Evolutionary conservation across 345 rosid species (phyloP), one percentile per base, ranked within the genome.

Genomic region (Conringia planisiliqua): DNA sequence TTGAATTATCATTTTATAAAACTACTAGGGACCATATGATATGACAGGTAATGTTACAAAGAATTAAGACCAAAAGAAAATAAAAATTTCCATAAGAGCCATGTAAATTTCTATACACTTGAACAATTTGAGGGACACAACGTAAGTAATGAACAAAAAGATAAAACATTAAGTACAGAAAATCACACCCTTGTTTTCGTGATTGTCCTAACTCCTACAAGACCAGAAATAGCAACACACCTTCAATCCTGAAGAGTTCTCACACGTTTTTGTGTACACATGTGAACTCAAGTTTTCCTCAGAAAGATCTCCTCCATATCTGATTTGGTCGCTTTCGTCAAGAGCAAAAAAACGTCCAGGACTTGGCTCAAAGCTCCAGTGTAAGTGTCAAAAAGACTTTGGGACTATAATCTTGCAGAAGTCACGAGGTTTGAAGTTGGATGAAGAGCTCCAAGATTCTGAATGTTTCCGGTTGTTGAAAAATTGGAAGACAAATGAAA

Each of bases 401-500:
- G 18, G 51, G 32, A 30, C 24, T 42, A 76, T 24, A 64, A 48
- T 57, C 62, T 64, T n/a, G 72, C 62, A 14, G 76, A 57, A 58
- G 13, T 71, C 30, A 65, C 5, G 68, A 57, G 62, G 67, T 77
- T 71, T 30, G 72, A 44, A 10, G 76, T 64, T 16, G 80, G 80
- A 77, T 71, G 54, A 64, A 71, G 76, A 48, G 76, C 72, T 57
- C 66, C 80, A 65, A 57, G 67, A 57, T 57, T 55, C 17, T 74
- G 68, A 22, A 85, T 72, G 63, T 68, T 58, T 70, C 66, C 71
- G 16, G 68, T 73, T 5, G 76, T 78, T 40, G 90, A 79, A 36
- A 48, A 57, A 83, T 89, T 86, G 32, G 82, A 70, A 6, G 86
- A 74, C 42, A 78, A 75, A 73, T 82, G 91, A 48, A 77, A 77